These are phyloP conservation scores for Solanum pinnatisectum DNA, from an alignment of 257 asterid species.

Conservation along the genomic window DNA sequence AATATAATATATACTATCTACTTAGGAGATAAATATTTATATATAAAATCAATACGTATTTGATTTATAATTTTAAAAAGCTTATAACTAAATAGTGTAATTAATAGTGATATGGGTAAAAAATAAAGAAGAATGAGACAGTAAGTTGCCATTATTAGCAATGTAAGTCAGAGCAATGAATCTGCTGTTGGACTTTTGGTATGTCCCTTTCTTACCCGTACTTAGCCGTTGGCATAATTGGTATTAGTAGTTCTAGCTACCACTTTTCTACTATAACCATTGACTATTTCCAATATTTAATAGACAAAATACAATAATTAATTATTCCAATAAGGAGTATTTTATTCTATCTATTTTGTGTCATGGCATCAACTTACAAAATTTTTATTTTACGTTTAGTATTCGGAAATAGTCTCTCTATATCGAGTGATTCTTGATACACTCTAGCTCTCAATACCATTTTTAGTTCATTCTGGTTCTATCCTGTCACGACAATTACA, in stretches of 20 bases:
- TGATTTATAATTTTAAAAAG: too few relatives aligned
- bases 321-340: not conserved
- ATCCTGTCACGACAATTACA: not conserved
- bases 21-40: too few relatives aligned
- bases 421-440: not conserved
- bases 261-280: not conserved
- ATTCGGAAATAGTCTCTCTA: too few relatives aligned
- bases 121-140: not conserved
- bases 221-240: not conserved
- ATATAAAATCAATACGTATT: too few relatives aligned
- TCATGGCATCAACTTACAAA: not conserved
- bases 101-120: not conserved
- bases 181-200: not conserved
- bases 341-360: not conserved
- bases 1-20: too few relatives aligned
- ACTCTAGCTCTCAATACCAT: not conserved
- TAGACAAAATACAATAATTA: not conserved
- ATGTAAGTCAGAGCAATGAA: not conserved
- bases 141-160: not conserved
- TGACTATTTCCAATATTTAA: not conserved
- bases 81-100: too few relatives aligned
- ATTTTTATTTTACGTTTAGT: not conserved
- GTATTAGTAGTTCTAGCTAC: not conserved
- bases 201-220: not conserved
- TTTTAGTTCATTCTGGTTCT: not conserved